phyloP scores from a whole-genome alignment of 371 early-diverging fungal species.

The Zychaea mexicana region DNA sequence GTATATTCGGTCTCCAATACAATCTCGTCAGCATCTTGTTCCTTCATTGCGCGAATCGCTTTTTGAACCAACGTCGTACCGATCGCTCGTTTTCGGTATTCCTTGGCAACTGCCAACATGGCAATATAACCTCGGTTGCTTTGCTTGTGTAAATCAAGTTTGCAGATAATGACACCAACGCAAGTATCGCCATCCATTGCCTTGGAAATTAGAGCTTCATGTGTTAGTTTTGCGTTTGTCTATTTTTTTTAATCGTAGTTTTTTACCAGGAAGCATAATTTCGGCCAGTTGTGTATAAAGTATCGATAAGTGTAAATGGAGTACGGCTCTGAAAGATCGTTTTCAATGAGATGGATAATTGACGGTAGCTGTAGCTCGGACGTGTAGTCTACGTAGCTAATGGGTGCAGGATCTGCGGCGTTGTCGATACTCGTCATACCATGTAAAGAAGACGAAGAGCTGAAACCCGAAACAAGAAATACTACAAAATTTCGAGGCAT shows the following conservation, averaged over 20 bases:
- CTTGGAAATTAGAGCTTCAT: slow-evolving; percentile 26
- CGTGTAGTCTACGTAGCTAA: slow-evolving; percentile 60
- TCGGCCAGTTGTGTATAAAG: slow-evolving; percentile 91
- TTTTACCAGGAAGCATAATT: slow-evolving; percentile 79
- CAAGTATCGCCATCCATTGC: slow-evolving; percentile 64
- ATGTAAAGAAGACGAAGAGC: background rate
- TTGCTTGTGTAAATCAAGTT: slow-evolving; percentile 78
- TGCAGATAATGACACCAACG: slow-evolving; percentile 90
- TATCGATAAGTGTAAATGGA: slow-evolving; percentile 97
- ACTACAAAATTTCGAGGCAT: no score
- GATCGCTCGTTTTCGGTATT: slow-evolving; percentile 80
- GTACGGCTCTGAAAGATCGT: slow-evolving; percentile 95
- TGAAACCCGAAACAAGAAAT: no score
- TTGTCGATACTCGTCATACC: slow-evolving; percentile 3
- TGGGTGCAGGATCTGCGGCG: slow-evolving; percentile 15
- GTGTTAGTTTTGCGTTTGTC: background rate
- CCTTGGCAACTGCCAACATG: slow-evolving; percentile 90
- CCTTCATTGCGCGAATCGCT: slow-evolving; percentile 78
- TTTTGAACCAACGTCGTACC: slow-evolving; percentile 75
- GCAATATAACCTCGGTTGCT: slow-evolving; percentile 91
- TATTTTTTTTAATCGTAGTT: background rate
- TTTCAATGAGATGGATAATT: slow-evolving; percentile 83
- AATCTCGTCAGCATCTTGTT: slow-evolving; percentile 84
- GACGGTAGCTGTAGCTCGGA: slow-evolving; percentile 71
- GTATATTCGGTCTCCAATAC: slow-evolving; percentile 94